phyloP scores from a whole-genome alignment of 2,329 filamentous ascomycete species.

The Epichloe uncinata region DNA sequence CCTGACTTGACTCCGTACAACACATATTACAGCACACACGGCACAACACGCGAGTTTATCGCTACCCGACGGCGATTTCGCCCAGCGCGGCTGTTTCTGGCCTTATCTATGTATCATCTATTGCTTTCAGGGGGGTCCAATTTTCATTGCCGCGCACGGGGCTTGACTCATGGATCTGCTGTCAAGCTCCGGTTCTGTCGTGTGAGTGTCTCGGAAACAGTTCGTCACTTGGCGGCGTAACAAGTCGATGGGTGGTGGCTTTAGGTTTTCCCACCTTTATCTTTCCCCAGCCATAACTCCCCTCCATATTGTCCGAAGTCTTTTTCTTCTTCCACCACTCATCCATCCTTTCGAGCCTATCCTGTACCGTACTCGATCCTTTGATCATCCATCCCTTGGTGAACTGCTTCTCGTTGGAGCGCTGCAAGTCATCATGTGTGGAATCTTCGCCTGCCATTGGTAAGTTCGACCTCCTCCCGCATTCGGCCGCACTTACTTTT shows the following conservation, averaged over 20 bases:
- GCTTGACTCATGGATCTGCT: slow-evolving; percentile 8
- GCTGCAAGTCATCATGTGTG: slow-evolving; percentile 61
- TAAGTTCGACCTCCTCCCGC: slow-evolving; percentile 31
- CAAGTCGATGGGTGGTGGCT: background rate
- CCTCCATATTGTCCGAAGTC: too few species aligned
- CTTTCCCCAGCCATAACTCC: background rate
- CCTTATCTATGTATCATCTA: background rate
- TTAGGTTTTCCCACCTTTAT: background rate
- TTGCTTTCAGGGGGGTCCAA: background rate
- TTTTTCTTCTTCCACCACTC: background rate
- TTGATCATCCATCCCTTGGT: background rate
- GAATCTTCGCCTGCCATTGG: slow-evolving; percentile 92
- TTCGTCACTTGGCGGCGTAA: background rate
- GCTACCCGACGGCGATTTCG: too few species aligned
- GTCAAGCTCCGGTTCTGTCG: background rate
- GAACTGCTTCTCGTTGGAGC: slow-evolving; percentile 1
- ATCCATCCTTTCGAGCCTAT: background rate
- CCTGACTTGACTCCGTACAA: background rate
- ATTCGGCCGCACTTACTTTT: background rate
- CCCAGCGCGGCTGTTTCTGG: background rate
- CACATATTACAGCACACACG: background rate
- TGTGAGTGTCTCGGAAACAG: background rate
- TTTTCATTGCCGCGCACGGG: slow-evolving; percentile 2
- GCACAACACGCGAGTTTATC: background rate
- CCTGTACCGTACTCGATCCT: background rate